phyloP scores from a whole-genome alignment of 106 monocot species.

The Allium cepa region DNA sequence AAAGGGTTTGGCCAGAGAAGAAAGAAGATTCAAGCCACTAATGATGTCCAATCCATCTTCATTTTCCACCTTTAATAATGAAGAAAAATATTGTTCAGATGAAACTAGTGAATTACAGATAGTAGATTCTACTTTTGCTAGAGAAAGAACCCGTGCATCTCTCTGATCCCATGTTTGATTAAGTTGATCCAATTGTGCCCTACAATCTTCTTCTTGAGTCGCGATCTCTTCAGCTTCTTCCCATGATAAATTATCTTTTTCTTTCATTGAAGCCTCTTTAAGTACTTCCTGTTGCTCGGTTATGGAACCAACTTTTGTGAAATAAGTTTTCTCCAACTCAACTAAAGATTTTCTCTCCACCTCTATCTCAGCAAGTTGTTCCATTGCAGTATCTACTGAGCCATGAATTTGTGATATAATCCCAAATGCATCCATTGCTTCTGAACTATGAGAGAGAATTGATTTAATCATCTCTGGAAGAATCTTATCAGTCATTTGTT shows the following conservation, averaged over 20 bases:
- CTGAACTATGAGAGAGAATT: conserved; percentile 55
- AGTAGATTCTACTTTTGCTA: conserved; percentile 58
- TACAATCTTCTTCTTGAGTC: conserved; percentile 85
- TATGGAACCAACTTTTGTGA: conserved; percentile 65
- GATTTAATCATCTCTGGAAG: conserved; percentile 75
- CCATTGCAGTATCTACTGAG: conserved; percentile 71
- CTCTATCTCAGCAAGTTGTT: conserved; percentile 73
- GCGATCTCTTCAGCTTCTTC: conserved; percentile 99
- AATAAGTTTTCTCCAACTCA: conserved; percentile 86
- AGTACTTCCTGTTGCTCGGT: conserved; percentile 76
- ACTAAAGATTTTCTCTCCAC: conserved; percentile 63
- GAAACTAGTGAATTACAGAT: conserved; percentile 54
- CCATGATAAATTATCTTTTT: conserved; percentile 89
- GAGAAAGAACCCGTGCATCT: conserved; percentile 47
- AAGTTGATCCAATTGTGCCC: conserved; percentile 75
- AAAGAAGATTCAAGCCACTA: conserved; percentile 52
- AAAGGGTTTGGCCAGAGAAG: conserved; percentile 62
- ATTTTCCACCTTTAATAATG: conserved; percentile 39
- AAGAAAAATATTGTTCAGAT: conserved; percentile 52
- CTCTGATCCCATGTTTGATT: conserved; percentile 81
- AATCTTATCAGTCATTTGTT: conserved; percentile 54
- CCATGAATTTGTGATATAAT: conserved; percentile 84
- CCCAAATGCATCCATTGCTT: conserved; percentile 89
- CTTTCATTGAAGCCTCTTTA: conserved; percentile 68
- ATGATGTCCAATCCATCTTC: conserved; percentile 28